These are phyloP conservation scores for Alternaria incomplexa DNA, from an alignment of 2,329 filamentous ascomycete genomes.

Conservation along the genomic window DNA sequence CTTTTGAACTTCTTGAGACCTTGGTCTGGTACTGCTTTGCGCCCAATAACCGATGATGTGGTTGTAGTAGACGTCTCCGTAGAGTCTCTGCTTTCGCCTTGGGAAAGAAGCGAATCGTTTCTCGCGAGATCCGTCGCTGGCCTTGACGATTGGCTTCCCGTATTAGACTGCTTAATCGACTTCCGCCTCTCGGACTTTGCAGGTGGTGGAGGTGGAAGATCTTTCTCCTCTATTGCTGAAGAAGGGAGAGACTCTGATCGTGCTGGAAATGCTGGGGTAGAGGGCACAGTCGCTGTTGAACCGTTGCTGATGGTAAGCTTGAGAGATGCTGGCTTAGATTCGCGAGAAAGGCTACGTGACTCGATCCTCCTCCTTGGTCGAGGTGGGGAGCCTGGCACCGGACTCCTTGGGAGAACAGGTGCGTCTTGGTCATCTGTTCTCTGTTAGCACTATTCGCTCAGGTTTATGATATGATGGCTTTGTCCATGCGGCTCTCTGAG, in stretches of 20 bases:
- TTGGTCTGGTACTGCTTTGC: constrained; percentile 32
- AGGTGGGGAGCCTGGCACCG: constrained; percentile 26
- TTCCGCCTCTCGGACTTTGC: constrained; percentile 38
- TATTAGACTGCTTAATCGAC: constrained; percentile 15
- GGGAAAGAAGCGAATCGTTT: constrained; percentile 39
- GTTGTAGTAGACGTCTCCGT: neutral
- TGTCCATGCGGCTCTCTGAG: neutral
- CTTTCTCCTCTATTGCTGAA: constrained; percentile 26
- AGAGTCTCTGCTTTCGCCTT: constrained; percentile 13
- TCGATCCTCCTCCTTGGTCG: constrained; percentile 34
- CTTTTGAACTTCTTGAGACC: constrained; percentile 34
- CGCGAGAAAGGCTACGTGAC: constrained; percentile 43
- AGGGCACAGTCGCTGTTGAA: constrained; percentile 43
- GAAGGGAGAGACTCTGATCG: constrained; percentile 16
- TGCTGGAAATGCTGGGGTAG: constrained; percentile 25
- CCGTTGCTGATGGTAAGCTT: constrained; percentile 46
- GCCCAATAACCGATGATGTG: constrained; percentile 26
- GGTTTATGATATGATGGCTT: neutral
- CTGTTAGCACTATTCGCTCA: constrained; percentile 2
- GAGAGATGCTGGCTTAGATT: constrained; percentile 43
- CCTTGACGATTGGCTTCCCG: constrained; percentile 34
- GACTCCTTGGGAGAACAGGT: constrained; percentile 13
- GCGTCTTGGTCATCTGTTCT: constrained; percentile 18
- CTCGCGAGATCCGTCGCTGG: constrained; percentile 23
- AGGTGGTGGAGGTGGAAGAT: constrained; percentile 44